phyloP scores from a whole-genome alignment of 2,329 filamentous ascomycete species.

The Rosellinia necatrix region DNA sequence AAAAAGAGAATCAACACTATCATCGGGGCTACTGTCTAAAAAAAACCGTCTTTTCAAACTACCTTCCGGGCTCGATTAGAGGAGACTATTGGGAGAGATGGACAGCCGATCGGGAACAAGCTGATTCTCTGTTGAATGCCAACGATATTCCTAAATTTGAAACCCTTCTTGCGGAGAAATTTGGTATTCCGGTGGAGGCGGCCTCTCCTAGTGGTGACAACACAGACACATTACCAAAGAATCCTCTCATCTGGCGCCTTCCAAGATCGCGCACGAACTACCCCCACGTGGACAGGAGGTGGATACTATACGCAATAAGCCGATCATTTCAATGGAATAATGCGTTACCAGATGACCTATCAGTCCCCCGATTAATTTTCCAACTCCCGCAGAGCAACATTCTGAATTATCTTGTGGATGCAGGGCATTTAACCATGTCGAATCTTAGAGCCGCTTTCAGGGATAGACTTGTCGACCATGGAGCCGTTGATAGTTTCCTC shows the following conservation, averaged over 20 bases:
- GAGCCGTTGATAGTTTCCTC: constrained; percentile 52
- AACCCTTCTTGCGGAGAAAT: constrained; percentile 52
- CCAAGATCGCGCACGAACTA: constrained; percentile 50
- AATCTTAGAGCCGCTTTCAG: constrained; percentile 64
- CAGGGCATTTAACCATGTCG: constrained; percentile 63
- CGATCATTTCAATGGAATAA: constrained; percentile 63
- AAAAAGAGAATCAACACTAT: constrained; percentile 42
- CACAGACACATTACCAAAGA: constrained; percentile 21
- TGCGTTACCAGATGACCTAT: constrained; percentile 49
- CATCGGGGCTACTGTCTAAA: constrained; percentile 37
- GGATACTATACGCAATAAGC: constrained; percentile 66
- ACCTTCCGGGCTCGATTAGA: constrained; percentile 55
- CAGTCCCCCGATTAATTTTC: constrained; percentile 46
- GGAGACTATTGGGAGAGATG: constrained; percentile 54
- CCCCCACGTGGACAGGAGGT: constrained; percentile 64
- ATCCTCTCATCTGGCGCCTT: constrained; percentile 57
- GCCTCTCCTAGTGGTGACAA: constrained; percentile 26
- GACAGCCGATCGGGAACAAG: constrained; percentile 49
- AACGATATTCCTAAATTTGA: constrained; percentile 57
- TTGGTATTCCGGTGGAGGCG: constrained; percentile 49
- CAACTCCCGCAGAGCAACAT: constrained; percentile 58
- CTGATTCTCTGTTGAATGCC: constrained; percentile 53
- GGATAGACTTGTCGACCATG: constrained; percentile 49
- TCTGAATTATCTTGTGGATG: constrained; percentile 62
- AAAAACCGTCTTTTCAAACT: constrained; percentile 44